Conservation (phyloP, 2,329 filamentous ascomycete genomes). For the Sarocladiaceae sp. region DNA sequence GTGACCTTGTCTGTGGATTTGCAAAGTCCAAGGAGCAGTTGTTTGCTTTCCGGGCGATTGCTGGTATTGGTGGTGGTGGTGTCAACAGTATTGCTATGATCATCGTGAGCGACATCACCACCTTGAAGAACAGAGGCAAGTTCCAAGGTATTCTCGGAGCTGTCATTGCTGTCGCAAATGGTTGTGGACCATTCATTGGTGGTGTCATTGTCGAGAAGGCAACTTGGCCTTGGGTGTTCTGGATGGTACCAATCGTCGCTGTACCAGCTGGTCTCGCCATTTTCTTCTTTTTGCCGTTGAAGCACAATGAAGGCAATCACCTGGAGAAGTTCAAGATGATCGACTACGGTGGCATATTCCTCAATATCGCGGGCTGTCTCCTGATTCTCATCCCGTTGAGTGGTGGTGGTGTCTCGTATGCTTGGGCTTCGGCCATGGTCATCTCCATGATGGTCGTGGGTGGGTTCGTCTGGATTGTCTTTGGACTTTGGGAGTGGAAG, state of each 20-base stretch:
- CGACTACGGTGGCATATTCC: slow-evolving; percentile 23
- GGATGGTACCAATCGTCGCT: slow-evolving; percentile 20
- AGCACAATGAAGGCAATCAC: slow-evolving; percentile 20
- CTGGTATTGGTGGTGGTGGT: slow-evolving; percentile 30
- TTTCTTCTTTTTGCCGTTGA: slow-evolving; percentile 21
- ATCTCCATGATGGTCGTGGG: slow-evolving; percentile 19
- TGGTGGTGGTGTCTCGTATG: slow-evolving; percentile 22
- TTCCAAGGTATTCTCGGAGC: slow-evolving; percentile 25
- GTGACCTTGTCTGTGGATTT: slow-evolving; percentile 28
- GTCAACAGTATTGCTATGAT: slow-evolving; percentile 31
- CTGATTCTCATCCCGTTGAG: slow-evolving; percentile 23
- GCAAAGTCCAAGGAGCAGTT: slow-evolving; percentile 24
- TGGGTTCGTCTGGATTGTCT: slow-evolving; percentile 17
- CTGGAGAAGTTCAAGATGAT: slow-evolving; percentile 21
- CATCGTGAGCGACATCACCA: slow-evolving; percentile 32
- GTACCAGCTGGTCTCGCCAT: slow-evolving; percentile 18
- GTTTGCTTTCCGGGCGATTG: slow-evolving; percentile 29
- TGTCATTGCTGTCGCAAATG: slow-evolving; percentile 27
- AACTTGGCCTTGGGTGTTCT: slow-evolving; percentile 27
- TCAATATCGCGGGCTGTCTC: slow-evolving; percentile 21
- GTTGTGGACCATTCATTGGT: slow-evolving; percentile 31
- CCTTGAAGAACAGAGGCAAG: slow-evolving; percentile 28
- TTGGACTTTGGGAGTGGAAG: slow-evolving; percentile 25
- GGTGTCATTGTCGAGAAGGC: slow-evolving; percentile 22
- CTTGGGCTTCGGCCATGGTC: slow-evolving; percentile 21